Evolutionary conservation across 2,329 filamentous ascomycete species (phyloP), one percentile per base, ranked within the genome.

Genomic region (Sclerotinia glacialis): DNA sequence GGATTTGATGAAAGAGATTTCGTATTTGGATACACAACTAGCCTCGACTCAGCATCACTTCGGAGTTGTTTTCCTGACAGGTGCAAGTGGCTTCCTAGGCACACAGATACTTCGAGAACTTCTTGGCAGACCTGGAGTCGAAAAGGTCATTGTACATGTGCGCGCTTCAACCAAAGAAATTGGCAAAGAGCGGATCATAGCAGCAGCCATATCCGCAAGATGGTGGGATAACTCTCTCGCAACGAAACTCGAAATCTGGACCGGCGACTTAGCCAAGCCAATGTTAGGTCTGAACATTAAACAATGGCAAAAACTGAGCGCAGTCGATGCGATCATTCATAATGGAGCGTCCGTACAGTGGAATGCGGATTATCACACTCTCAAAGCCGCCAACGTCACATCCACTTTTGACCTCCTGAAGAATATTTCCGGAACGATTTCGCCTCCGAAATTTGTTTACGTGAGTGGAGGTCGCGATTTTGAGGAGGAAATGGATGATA

Each of bases 341-440:
- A 97, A 96, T 75, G 93, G 90, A 42, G 91, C 92, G 21, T 80
- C 82, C 31, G 87, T 90, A 11, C 88, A 96, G 76, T 96, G 92
- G 92, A 85, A 96, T 46, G 82, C 86, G 73, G 86, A 84, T 3
- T 96, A 64, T 18, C 52, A 67, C 26, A 60, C 14, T 3, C 52
- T 96, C 71, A 85, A 85, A 76, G 80, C 83, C 0, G 82, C 87
- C 65, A 97, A 96, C 74, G 92, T 97, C 1, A 78, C 89, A 11
- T 88, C 86, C 0, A 76, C 74, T 2, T 52, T 73, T 12, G 63
- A 71, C 26, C 8, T 66, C 72, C 26, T 66, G 28, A 56, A 68
- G 62, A 14, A 42, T 54, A 64, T 47, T 9, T 47, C 40, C n/a
- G 28, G 28, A 5, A 23, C 14, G 3, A 2, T 26, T 3, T 56